A percentile compares a stretch with the other conserved stretches of the same genome.
These are phyloP conservation scores for Haplosporangium sp. DNA, from an alignment of 371 early-diverging fungal genomes.

Conservation along the genomic window DNA sequence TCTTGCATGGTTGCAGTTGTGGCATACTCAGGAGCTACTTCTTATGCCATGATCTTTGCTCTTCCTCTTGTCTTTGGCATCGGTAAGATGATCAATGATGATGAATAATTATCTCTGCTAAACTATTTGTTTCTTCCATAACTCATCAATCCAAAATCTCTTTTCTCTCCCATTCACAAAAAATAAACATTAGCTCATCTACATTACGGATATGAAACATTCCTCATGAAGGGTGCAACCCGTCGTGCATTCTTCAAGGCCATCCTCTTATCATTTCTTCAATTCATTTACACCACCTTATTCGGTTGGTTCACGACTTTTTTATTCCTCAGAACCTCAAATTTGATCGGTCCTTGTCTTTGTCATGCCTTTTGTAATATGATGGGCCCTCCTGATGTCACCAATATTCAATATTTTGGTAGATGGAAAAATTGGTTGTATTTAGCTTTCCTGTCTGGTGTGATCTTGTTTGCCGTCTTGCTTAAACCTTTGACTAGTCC, in stretches of 20 bases:
- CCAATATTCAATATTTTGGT: slow-evolving; percentile 30
- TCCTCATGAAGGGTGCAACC: slow-evolving; percentile 28
- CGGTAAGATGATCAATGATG: slow-evolving; percentile 21
- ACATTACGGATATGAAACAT: slow-evolving; percentile 42
- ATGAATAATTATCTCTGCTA: background rate
- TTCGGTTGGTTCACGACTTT: slow-evolving; percentile 53
- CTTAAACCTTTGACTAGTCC: slow-evolving; percentile 34
- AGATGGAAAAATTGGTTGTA: slow-evolving; percentile 37
- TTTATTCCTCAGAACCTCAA: slow-evolving; percentile 47
- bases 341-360: slow-evolving; percentile 27
- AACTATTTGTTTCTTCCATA: background rate
- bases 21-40: slow-evolving; percentile 26
- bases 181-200: slow-evolving; percentile 27
- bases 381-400: slow-evolving; percentile 48
- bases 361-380: slow-evolving; percentile 41
- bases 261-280: slow-evolving; percentile 12
- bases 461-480: slow-evolving; percentile 27
- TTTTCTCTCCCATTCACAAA: background rate
- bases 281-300: slow-evolving; percentile 37
- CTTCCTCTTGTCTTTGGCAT: slow-evolving; percentile 51
- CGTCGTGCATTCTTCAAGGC: slow-evolving; percentile 31
- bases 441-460: slow-evolving; percentile 20
- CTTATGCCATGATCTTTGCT: slow-evolving; percentile 32
- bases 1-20: slow-evolving; percentile 39
- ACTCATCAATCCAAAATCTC: background rate